Evolutionary conservation across 176 grass and related monocot genomes (phyloP), one percentile per base, ranked within the genome.

Genomic region (Avena atlantica): DNA sequence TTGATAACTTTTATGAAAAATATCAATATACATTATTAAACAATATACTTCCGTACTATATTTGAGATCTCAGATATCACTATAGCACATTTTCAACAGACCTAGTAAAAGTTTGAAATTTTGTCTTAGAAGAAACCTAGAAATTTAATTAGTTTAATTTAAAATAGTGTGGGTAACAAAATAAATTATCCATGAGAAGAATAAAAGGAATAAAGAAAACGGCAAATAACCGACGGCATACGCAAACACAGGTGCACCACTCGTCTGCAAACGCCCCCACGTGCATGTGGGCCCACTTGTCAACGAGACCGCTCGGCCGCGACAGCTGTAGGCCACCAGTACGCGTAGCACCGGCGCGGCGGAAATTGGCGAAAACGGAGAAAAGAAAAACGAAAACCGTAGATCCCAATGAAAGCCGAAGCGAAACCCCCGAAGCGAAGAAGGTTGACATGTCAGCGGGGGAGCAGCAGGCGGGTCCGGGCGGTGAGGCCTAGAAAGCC

Each of bases 381-480:
- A 45, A 24, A 5, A 48, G 4, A 24, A 58, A 58, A 36, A 55
- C 40, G 11, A 52, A 70, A 86, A 60, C 37, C 84, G 84, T 63
- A 84, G 84, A 90, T 90, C 72, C 88, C 88, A 0, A 90, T 57
- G 55, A 57, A 55, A 42, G 40, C 40, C 40, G 40, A 42, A 42
- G 40, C 12, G 51, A 48, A 48, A 48, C 45, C 45, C 45, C 88
- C 88, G 1, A 90, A 49, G 82, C 77, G 48, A 59, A 49, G 50
- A 85, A 85, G 42, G 83, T 82, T 86, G 88, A 78, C 88, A 86
- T 90, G 70, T 90, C 82, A 89, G 47, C 76, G 20, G 8, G 45
- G 45, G 45, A 1, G 45, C 45, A 47, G 45, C 45, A 47, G 45
- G 45, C 45, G 45, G 45, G 45, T 42, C 5, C 40, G 0, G 40